Conservation (phyloP, 805 yeast genomes). For the Hanseniaspora mollemarum region DNA sequence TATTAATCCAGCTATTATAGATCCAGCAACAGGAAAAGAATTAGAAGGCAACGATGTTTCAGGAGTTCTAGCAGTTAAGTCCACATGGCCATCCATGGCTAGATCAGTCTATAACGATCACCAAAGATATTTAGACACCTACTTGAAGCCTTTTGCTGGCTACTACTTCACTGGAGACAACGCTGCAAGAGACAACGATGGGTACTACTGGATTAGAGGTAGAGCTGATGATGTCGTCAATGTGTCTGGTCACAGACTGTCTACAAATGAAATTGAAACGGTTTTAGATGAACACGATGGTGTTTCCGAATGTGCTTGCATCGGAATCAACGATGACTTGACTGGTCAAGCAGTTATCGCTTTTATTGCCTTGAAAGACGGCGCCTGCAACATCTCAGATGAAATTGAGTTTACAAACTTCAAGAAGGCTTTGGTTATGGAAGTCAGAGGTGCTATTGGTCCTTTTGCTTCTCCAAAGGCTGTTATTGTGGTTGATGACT, state of each 20-base stretch:
- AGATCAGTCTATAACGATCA: slow-evolving; percentile 90
- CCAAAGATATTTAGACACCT: slow-evolving; percentile 76
- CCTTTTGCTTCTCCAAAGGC: slow-evolving; percentile 93
- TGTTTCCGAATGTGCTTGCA: slow-evolving; percentile 94
- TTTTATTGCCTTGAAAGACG: slow-evolving; percentile 66
- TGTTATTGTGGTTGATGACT: slow-evolving; percentile 70
- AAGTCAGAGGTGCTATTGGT: slow-evolving; percentile 65
- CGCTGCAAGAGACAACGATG: slow-evolving; percentile 94
- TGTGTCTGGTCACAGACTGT: slow-evolving; percentile 92
- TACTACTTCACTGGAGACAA: slow-evolving; percentile 97
- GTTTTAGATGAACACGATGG: slow-evolving; percentile 66
- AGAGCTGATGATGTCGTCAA: slow-evolving; percentile 98
- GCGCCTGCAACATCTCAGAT: slow-evolving; percentile 26
- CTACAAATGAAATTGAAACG: slow-evolving; percentile 97
- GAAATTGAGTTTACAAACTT: slow-evolving; percentile 40
- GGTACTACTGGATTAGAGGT: slow-evolving; percentile 95
- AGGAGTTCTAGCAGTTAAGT: slow-evolving; percentile 84
- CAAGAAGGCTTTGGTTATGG: slow-evolving; percentile 66
- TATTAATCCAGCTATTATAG: slow-evolving; percentile 77
- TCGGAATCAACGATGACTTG: slow-evolving; percentile 85
- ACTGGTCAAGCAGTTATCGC: slow-evolving; percentile 98
- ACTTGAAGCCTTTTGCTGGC: slow-evolving; percentile 85
- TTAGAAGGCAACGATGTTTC: slow-evolving; percentile 80
- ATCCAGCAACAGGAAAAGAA: slow-evolving; percentile 84
- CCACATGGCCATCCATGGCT: slow-evolving; percentile 98